These are phyloP conservation scores for Rhizophagus sp. DNA, from an alignment of 192 early-diverging fungal genomes.

Conservation along the genomic window DNA sequence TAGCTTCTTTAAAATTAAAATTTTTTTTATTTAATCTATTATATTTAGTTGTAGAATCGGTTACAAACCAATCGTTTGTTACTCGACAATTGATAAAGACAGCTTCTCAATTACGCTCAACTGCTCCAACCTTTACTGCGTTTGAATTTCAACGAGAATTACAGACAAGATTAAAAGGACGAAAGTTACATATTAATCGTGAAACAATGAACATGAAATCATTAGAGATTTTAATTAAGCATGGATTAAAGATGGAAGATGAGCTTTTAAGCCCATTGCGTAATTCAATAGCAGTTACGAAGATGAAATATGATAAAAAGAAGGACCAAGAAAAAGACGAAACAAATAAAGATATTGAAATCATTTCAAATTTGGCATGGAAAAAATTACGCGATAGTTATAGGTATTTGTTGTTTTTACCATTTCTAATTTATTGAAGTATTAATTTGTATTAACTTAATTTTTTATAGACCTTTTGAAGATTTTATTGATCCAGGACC, in stretches of 20 bases:
- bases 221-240: conserved; percentile 4
- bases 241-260: conserved; percentile 1
- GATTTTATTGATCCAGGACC: not conserved
- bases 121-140: not conserved
- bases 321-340: not conserved
- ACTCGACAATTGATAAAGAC: not conserved
- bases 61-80: conserved; percentile 12
- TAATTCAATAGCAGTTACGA: not conserved
- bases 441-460: not conserved
- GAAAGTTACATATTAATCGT: not conserved
- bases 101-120: not conserved
- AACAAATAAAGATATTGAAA: not conserved
- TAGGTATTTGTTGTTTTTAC: not conserved
- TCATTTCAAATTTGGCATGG: not conserved
- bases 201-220: conserved; percentile 4
- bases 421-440: not conserved
- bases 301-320: not conserved
- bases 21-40: too few relatives aligned
- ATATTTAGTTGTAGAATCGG: conserved; percentile 16
- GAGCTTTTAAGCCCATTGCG: not conserved
- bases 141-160: not conserved
- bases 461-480: not conserved
- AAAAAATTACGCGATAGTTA: not conserved
- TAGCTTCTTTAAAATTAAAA: not conserved
- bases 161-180: not conserved